phyloP scores from a whole-genome alignment of 148 eudicot genomes.

The Talinum fruticosum region DNA sequence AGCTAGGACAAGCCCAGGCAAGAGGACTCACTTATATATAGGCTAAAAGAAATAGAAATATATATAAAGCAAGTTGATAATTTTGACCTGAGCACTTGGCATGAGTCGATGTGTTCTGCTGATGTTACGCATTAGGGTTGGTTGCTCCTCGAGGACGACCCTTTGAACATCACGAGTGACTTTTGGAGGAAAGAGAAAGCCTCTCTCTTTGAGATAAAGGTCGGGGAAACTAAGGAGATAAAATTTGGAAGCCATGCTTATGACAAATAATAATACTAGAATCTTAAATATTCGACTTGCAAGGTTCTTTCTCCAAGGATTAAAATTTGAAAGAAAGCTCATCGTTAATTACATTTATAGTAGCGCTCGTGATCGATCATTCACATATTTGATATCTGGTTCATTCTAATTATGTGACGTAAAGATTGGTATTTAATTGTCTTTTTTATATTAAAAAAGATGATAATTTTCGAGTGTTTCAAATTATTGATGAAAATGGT shows the following conservation, averaged over 20 bases:
- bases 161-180: conserved; percentile 1
- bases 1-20: too few relatives aligned
- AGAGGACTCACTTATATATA: too few relatives aligned
- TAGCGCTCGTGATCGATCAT: too few relatives aligned
- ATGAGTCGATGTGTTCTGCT: neutral
- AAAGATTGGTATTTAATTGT: too few relatives aligned
- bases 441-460: too few relatives aligned
- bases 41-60: too few relatives aligned
- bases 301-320: neutral
- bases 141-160: neutral
- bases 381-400: neutral
- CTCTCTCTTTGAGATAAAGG: neutral
- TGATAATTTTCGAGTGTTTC: too few relatives aligned
- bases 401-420: too few relatives aligned
- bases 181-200: neutral
- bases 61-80: too few relatives aligned
- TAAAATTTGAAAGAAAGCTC: neutral
- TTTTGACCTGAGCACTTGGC: too few relatives aligned
- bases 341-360: neutral
- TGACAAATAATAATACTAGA: conserved; percentile 1
- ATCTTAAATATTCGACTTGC: conserved; percentile 6
- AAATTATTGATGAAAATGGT: too few relatives aligned
- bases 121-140: neutral
- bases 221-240: conserved; percentile 11
- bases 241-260: conserved; percentile 9